Evolutionary conservation across 2,329 filamentous ascomycete genomes (phyloP), one percentile per base, ranked within the genome.

Genomic region (Claviceps africana): DNA sequence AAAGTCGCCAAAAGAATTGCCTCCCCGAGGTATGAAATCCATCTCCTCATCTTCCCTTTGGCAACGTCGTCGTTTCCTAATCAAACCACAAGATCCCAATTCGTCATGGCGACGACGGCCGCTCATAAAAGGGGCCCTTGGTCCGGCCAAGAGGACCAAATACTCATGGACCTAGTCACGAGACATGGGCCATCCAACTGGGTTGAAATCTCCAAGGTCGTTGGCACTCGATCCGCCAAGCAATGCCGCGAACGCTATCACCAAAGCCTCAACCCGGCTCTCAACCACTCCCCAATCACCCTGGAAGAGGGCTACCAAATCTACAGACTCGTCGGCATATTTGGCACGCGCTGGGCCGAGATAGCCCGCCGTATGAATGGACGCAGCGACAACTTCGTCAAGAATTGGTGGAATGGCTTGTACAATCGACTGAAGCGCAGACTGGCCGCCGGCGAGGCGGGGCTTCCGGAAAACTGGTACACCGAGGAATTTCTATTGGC

Each of bases 401-500:
- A 96, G 79, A 96, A 96, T 68, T 96, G 89, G 88, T 95, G 87
- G 87, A 95, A 95, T 65, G 89, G 90, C 48, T 87, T 85, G 65
- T 86, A 90, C 77, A 95, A 95, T 71, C 81, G 89, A 62, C 77
- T 85, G 61, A 77, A 74, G 62, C 72, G 82, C 58, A 48, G 30
- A 17, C n/a, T 8, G 0, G 33, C 33, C 22, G 2, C 42, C 11
- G 43, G 21, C 10, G 19, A 5, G 21, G 17, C 30, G 4, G 19
- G 9, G 6, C 7, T 9, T 30, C 15, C 15, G 10, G 17, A 15
- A 6, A 1, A 17, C 7, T 9, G 17, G 21, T 19, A 37, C n/a
- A n/a, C n/a, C n/a, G n/a, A n/a, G n/a, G n/a, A n/a, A n/a, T n/a
- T n/a, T n/a, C n/a, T n/a, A n/a, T n/a, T n/a, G n/a, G n/a, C n/a